Evolutionary conservation across 2,329 filamentous ascomycete genomes (phyloP).

Genomic region (Chaetomiaceae sp.): DNA sequence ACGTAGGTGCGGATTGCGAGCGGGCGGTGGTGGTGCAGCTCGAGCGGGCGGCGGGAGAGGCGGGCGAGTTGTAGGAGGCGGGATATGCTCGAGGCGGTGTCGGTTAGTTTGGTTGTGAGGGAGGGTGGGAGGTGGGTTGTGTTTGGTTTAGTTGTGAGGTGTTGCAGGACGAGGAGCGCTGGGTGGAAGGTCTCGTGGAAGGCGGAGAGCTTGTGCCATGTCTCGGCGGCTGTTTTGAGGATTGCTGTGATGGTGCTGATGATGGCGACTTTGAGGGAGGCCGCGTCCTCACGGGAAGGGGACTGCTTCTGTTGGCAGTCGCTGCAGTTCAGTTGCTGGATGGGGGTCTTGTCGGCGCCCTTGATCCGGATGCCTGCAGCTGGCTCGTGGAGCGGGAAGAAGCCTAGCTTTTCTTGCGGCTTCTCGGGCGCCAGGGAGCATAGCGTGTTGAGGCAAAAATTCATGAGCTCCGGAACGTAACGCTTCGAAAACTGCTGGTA

Average conservation of each 20-base stretch:
- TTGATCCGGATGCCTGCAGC: constrained; percentile 47
- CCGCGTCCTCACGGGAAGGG: constrained; percentile 31
- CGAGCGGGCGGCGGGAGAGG: constrained; percentile 69
- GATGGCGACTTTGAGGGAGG: constrained; percentile 51
- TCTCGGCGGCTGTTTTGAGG: constrained; percentile 62
- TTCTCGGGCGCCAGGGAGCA: constrained; percentile 59
- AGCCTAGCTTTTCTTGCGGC: constrained; percentile 43
- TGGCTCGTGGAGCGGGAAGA: constrained; percentile 59
- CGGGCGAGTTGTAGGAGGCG: constrained; percentile 57
- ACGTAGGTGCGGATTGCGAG: constrained; percentile 82
- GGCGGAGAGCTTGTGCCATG: constrained; percentile 69
- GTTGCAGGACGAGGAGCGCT: constrained; percentile 51
- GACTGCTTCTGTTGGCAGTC: constrained; percentile 45
- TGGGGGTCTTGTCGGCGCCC: constrained; percentile 36
- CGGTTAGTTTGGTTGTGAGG: constrained; percentile 39
- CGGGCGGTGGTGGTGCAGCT: constrained; percentile 84
- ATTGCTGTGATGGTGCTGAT: constrained; percentile 61
- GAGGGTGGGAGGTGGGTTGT: constrained; percentile 45
- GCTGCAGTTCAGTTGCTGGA: constrained; percentile 54
- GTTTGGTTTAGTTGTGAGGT: constrained; percentile 54
- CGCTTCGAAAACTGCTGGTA: constrained; percentile 82
- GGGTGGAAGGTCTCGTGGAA: constrained; percentile 78
- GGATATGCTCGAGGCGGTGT: constrained; percentile 43
- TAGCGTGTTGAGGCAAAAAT: constrained; percentile 73
- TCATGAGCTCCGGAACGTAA: constrained; percentile 83